Percentiles rank a stretch among this genome's conserved stretches.
These are phyloP conservation scores for Oleoguttula mirabilis DNA, from an alignment of 495 filamentous ascomycete genomes.

Conservation along the genomic window DNA sequence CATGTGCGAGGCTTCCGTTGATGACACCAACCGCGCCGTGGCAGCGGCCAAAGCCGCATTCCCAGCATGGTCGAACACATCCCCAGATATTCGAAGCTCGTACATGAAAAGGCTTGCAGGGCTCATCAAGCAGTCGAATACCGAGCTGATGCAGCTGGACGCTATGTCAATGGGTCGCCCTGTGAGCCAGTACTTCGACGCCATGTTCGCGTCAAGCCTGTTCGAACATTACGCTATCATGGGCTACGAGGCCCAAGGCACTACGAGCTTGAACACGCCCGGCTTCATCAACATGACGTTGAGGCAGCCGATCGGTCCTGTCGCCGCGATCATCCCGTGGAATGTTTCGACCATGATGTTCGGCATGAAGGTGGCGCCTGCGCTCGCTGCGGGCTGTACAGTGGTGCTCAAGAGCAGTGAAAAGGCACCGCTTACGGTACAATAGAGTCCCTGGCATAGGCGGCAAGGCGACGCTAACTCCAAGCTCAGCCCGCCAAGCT, in stretches of 20 bases:
- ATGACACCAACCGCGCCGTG: conserved; percentile 41
- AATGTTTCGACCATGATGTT: conserved; percentile 27
- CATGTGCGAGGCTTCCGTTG: conserved; percentile 37
- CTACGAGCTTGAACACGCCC: conserved; percentile 24
- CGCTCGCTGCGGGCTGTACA: conserved; percentile 28
- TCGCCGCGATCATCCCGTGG: conserved; percentile 32
- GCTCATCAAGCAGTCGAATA: conserved; percentile 35
- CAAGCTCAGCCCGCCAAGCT: conserved; percentile 25
- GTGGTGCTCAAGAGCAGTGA: conserved; percentile 30
- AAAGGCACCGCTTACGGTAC: conserved; percentile 29
- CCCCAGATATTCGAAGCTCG: conserved; percentile 17
- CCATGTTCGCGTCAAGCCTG: conserved; percentile 9
- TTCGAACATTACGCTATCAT: conserved; percentile 23
- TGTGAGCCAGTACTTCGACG: conserved; percentile 31
- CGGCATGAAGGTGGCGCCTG: conserved; percentile 25
- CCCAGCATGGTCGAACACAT: conserved; percentile 18
- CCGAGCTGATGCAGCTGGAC: conserved; percentile 43
- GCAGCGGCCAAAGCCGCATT: conserved; percentile 28
- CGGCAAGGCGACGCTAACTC: no score
- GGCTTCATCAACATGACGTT: conserved; percentile 26
- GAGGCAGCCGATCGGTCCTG: conserved; percentile 30
- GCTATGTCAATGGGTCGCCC: conserved; percentile 42
- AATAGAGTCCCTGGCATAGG: no score
- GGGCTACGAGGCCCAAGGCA: conserved; percentile 21
- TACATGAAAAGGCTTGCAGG: conserved; percentile 42